Conservation (phyloP, 306 rosid species). For the Dalbergia oliveri region DNA sequence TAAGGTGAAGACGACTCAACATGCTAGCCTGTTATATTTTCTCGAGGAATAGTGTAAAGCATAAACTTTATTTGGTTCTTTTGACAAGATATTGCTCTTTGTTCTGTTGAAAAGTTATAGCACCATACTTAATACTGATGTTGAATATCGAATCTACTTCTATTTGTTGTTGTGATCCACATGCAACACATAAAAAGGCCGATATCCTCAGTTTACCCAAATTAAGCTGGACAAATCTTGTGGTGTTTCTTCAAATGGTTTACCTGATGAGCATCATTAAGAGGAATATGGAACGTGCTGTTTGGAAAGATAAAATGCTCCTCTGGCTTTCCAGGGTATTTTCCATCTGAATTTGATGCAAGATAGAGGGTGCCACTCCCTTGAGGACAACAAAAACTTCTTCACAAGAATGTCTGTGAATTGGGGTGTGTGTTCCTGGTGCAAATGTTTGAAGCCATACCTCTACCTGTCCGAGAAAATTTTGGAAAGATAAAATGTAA, state of each 20-base stretch:
- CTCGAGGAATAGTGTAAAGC: constrained; percentile 1
- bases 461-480: constrained; percentile 68
- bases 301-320: constrained; percentile 70
- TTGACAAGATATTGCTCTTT: constrained; percentile 5
- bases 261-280: constrained; percentile 96
- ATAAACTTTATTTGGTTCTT: constrained; percentile 15
- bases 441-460: constrained; percentile 94
- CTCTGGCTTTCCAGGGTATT: constrained; percentile 76
- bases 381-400: constrained; percentile 85
- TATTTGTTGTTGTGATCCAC: constrained; percentile 21
- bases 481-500: constrained; percentile 27
- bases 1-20: constrained; percentile 6
- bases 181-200: constrained; percentile 2
- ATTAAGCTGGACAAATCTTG: constrained; percentile 24
- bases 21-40: constrained; percentile 19
- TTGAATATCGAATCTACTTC: background rate
- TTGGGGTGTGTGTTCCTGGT: constrained; percentile 85
- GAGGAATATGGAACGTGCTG: constrained; percentile 79
- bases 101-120: background rate
- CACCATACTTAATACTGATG: constrained; percentile 18
- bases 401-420: constrained; percentile 95
- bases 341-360: constrained; percentile 66
- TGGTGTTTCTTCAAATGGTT: background rate
- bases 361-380: constrained; percentile 88
- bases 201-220: constrained; percentile 35